Conservation (phyloP, 2,329 filamentous ascomycete species). For the Pseudogymnoascus sp. region DNA sequence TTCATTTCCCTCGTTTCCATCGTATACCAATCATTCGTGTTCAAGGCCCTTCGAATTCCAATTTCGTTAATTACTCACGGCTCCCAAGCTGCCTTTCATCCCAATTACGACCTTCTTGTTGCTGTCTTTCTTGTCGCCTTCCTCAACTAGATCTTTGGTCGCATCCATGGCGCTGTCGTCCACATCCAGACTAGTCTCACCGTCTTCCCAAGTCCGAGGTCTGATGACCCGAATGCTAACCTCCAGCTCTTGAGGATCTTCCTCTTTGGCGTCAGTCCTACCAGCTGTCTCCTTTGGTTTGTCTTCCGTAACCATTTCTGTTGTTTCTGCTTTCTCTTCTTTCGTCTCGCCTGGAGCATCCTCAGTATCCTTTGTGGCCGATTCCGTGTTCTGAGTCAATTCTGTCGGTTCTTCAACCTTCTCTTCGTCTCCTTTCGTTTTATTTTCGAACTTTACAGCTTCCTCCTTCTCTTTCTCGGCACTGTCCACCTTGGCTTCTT, state of each 20-base stretch:
- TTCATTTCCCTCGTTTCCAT: not conserved
- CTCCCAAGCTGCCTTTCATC: slow-evolving; percentile 6
- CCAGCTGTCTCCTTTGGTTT: not conserved
- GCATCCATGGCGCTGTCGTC: slow-evolving; percentile 40
- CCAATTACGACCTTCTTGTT: not conserved
- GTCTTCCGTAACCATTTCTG: not conserved
- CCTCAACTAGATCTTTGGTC: slow-evolving; percentile 24
- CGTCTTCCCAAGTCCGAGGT: slow-evolving; percentile 18
- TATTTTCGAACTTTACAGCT: slow-evolving; percentile 17
- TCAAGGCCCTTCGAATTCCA: not conserved
- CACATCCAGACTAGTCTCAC: slow-evolving; percentile 31
- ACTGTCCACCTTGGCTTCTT: slow-evolving; percentile 17
- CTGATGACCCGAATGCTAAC: slow-evolving; percentile 22
- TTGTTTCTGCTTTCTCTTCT: not conserved
- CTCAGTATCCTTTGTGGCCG: not conserved
- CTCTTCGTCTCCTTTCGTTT: slow-evolving; percentile 18
- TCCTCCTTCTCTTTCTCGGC: slow-evolving; percentile 15
- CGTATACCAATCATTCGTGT: not conserved
- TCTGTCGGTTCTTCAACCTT: not conserved
- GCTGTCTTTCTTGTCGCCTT: not conserved
- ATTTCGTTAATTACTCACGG: not conserved
- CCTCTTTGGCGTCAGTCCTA: slow-evolving; percentile 17
- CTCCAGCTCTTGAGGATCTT: slow-evolving; percentile 21
- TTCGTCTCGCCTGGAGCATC: not conserved
- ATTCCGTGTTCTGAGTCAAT: not conserved